Evolutionary conservation across 306 rosid genomes (phyloP), one percentile per base, ranked within the genome.

Genomic region (Malus sieversii): DNA sequence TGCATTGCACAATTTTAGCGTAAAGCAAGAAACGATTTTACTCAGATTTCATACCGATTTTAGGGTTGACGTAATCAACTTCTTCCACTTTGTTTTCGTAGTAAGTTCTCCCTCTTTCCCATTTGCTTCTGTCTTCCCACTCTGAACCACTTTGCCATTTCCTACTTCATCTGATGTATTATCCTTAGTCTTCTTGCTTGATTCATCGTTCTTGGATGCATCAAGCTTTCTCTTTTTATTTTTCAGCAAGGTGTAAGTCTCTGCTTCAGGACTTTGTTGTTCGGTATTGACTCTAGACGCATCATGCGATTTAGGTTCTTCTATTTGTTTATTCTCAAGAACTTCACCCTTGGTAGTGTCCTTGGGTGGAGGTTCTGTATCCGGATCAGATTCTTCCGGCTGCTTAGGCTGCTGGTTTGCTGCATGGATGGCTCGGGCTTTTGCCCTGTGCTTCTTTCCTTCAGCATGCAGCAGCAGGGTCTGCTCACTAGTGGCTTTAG

Each of bases 381-480:
- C 86, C 38, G 70, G 68, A 33, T 79, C 75, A 72, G 86, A 74
- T 61, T 78, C 85, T 44, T 90, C 90, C 0, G 70, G 73, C 79
- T 76, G 80, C 80, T 53, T 72, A 23, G 85, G 78, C 75, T 66
- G 88, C 68, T 88, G 88, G 45, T 91, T 82, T 8, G 88, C 86
- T 61, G 89, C 89, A 75, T 84, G 96, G 82, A 87, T 70, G 45
- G 88, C 96, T 74, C 94, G 80, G 81, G 96, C 97, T 86, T 85
- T 95, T 30, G 84, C 96, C 85, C 81, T 88, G 84, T 92, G 98
- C 87, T 92, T 95, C 93, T 95, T 95, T 82, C 98, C 98, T 77
- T 95, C 98, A 6, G 97, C 97, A 81, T 95, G 97, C 79, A 90
- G 93, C 83, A 92, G 88, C 75, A 92, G 86, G 12, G 97, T 45